Evolutionary conservation across 139 green algal species (phyloP).

Genomic region (Volvox reticuliferus): DNA sequence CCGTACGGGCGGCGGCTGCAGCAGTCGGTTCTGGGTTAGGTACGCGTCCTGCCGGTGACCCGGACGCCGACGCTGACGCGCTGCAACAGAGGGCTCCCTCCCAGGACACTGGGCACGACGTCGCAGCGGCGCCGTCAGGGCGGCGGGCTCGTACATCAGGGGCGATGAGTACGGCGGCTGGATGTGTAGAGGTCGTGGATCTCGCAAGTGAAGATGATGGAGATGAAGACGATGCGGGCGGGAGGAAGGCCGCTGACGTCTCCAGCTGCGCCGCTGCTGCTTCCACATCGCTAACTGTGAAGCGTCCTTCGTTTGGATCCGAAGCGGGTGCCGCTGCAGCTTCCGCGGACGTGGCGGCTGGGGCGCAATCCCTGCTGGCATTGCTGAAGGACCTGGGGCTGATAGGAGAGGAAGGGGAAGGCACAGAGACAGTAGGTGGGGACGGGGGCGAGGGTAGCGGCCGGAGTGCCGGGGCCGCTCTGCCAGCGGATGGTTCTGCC

Average conservation of each 20-base stretch:
- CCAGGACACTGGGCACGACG: neutral
- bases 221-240: neutral
- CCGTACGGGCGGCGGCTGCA: neutral
- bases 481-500: too few species aligned
- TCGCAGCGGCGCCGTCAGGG: neutral
- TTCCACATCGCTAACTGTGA: neutral
- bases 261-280: neutral
- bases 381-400: constrained; percentile 39
- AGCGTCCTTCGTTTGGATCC: neutral
- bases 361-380: neutral
- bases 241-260: neutral
- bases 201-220: neutral
- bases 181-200: neutral
- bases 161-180: neutral
- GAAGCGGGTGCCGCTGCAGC: neutral
- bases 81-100: neutral
- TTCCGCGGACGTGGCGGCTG: neutral
- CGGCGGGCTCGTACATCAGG: too few species aligned
- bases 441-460: neutral
- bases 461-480: neutral
- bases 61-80: neutral
- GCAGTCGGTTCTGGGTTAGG: neutral
- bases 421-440: neutral
- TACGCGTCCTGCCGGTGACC: neutral
- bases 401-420: neutral